Evolutionary conservation across 2,329 filamentous ascomycete species (phyloP).

Genomic region (Aspergillus sclerotialis): DNA sequence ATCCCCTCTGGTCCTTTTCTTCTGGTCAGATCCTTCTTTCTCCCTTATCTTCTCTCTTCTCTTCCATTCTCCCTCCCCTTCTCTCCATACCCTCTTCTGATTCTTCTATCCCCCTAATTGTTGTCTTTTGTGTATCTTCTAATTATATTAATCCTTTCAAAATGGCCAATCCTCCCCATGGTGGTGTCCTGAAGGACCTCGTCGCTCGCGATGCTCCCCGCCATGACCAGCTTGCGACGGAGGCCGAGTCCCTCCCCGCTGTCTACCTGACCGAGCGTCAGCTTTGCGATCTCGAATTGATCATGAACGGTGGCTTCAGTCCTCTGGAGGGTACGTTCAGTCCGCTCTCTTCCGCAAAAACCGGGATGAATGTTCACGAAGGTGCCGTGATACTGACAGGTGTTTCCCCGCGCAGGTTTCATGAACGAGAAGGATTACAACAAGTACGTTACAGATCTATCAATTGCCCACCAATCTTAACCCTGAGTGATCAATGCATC

Average conservation of each 20-base stretch:
- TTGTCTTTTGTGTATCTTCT: conserved; percentile 5
- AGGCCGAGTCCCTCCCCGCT: conserved; percentile 81
- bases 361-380: background rate
- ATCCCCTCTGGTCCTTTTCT: conserved; percentile 6
- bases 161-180: conserved; percentile 60
- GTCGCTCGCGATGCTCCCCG: conserved; percentile 84
- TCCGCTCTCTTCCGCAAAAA: background rate
- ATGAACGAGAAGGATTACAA: conserved; percentile 97
- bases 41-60: conserved; percentile 4
- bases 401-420: conserved; percentile 59
- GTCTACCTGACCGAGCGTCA: conserved; percentile 85
- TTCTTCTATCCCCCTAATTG: conserved; percentile 3
- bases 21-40: conserved; percentile 6
- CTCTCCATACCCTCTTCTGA: conserved; percentile 5
- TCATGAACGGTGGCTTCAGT: conserved; percentile 96
- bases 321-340: conserved; percentile 76
- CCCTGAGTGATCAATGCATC: background rate
- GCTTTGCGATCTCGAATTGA: conserved; percentile 93
- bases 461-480: background rate
- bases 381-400: background rate
- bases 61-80: conserved; percentile 3
- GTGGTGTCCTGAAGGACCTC: conserved; percentile 96
- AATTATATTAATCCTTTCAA: conserved; percentile 9
- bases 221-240: conserved; percentile 68
- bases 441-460: conserved; percentile 52